Base-by-base conservation (phyloP, 768 basidiomycete species). In the Rhodocollybia butyracea region DNA sequence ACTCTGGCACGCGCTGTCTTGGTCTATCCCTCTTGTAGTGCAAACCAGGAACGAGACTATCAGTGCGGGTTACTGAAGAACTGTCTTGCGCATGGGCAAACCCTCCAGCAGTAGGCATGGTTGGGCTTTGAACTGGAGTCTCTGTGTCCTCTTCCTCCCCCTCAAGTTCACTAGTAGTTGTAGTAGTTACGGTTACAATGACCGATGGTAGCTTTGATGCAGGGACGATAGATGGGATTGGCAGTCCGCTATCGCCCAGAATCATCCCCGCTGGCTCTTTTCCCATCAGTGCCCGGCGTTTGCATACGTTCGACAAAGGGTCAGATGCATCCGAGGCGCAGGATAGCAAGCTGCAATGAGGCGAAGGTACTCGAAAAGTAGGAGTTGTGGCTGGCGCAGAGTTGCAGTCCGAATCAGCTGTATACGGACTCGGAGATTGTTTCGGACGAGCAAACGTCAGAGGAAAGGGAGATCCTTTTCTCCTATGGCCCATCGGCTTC, bases 401-500 rank as follows among this genome's bases (percentile, higher is more conserved):
- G 7, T 3, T 12, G n/a, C 48, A 36, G 5, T 15, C 6, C 15
- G 39, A 19, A 19, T 40, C n/a, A 15, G 30, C 3, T 5, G 11
- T 8, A 31, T 12, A 34, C 11, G 13, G 29, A 29, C 17, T 48
- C 10, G 17, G 21, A 34, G 6, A 22, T 22, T 31, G 31, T 21
- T 3, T 7, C 4, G 24, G 15, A 31, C 30, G 51, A 19, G 36
- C 13, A 30, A 53, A 19, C 12, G 31, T 53, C 39, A 53, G 17
- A 40, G 51, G 51, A 29, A 53, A 53, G 0, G 51, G 51, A 15
- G 51, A 53, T 29, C 51, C 51, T 42, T 29, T 53, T 22, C 51
- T 27, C 22, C 31, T 53, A n/a, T 53, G 51, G 24, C 51, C 51
- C 40, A 53, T 53, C 19, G 51, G 51, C 19, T 40, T 41, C 51